Evolutionary conservation across 202 grass and related monocot species (phyloP).

Genomic region (Setaria viridis): DNA sequence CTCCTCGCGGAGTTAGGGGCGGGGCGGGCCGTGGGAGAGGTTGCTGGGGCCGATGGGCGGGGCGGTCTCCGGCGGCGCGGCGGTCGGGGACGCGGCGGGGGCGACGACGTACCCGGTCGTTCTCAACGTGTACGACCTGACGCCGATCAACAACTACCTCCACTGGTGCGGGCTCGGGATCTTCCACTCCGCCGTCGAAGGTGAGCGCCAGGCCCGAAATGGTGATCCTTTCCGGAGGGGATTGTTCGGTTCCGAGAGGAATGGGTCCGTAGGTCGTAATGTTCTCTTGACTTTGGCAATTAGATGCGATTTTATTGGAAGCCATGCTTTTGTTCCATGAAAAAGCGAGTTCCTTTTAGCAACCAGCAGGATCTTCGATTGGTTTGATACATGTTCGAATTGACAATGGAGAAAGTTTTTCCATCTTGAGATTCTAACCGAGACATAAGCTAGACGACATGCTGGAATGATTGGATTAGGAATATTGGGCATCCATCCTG

Average conservation of each 20-base stretch:
- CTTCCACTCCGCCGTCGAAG: slow-evolving; percentile 93
- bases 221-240: neutral
- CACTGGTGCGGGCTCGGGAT: slow-evolving; percentile 90
- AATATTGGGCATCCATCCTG: neutral
- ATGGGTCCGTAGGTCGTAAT: neutral
- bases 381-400: neutral
- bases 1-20: neutral
- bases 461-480: neutral
- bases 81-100: slow-evolving; percentile 10
- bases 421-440: neutral
- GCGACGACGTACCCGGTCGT: slow-evolving; percentile 47
- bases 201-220: slow-evolving; percentile 42
- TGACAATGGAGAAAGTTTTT: neutral
- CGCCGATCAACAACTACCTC: slow-evolving; percentile 83
- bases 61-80: slow-evolving; percentile 34
- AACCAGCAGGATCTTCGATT: slow-evolving; percentile 25
- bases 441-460: neutral
- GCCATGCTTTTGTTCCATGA: neutral
- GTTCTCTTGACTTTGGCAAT: neutral
- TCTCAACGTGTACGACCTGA: slow-evolving; percentile 92
- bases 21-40: neutral
- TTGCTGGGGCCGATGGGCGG: slow-evolving; percentile 46
- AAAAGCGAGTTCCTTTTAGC: slow-evolving; percentile 28
- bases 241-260: neutral
- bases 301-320: neutral